Base-by-base conservation (phyloP, 1,284 basidiomycete species). In the Spongispora temasekensis region DNA sequence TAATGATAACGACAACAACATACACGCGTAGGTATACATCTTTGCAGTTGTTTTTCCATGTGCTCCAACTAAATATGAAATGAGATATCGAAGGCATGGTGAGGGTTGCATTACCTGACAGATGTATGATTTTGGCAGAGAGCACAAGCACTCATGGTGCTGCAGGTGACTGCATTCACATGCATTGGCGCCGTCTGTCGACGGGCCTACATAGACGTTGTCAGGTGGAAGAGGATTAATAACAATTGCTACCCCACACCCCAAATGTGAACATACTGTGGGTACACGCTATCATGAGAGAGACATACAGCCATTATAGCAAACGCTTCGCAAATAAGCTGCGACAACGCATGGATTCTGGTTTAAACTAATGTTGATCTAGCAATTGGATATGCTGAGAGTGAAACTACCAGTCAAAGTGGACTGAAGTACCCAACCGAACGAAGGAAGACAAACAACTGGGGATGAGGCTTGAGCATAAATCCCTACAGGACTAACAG, bases 111-210 rank as follows among this genome's bases (percentile, higher is more conserved):
- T 57, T 61, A 68, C 74, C 53, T 57, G 34, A 65, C 35, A 30
- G 58, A 60, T 10, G 65, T 65, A n/a, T 35, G 30, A 9, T 67
- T 67, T 53, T 79, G 77, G 59, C 77, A 78, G 23, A 65, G 27
- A 27, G 67, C 68, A 52, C 77, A 78, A 6, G 77, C 77, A 40
- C 70, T 72, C 13, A 77, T 40, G 34, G 69, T n/a, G 8, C 62
- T 68, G 56, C 78, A 78, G 1, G 69, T 65, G 50, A 78, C 67
- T 77, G 54, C 78, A 78, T 40, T 66, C 60, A 55, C 77, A 78
- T 5, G 15, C 2, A 31, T 71, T 67, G 52, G 54, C 46, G 42
- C 65, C 5, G 40, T 27, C 13, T 34, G 21, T 62, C 15, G 50
- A 54, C 27, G 74, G 75, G 10, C 71, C 68, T 10, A 28, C 55